Conservation (phyloP, 345 rosid species). For the Nephelium lappaceum region DNA sequence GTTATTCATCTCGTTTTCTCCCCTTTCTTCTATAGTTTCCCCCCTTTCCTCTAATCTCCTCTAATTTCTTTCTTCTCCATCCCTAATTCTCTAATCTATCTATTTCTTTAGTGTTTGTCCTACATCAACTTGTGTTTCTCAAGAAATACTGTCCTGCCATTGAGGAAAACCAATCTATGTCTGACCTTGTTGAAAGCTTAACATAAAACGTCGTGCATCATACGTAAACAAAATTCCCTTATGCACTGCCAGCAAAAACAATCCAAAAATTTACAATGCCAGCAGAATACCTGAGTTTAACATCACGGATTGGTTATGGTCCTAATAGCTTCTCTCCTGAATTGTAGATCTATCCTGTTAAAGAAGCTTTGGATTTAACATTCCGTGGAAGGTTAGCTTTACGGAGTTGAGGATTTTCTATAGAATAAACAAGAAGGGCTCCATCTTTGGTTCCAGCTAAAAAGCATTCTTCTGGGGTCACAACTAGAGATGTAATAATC, state of each 20-base stretch:
- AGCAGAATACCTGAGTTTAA: slow-evolving; percentile 35
- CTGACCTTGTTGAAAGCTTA: not conserved
- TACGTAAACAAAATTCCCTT: not conserved
- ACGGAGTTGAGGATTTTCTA: slow-evolving; percentile 79
- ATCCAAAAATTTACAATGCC: not conserved
- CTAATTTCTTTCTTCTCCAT: no score
- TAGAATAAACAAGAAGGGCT: slow-evolving; percentile 83
- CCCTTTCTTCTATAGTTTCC: no score
- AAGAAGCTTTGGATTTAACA: slow-evolving; percentile 50
- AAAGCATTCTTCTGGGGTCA: slow-evolving; percentile 92
- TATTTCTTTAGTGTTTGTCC: no score
- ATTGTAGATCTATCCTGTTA: slow-evolving; percentile 36
- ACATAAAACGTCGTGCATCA: not conserved
- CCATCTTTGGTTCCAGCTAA: slow-evolving; percentile 98
- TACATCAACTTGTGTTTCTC: no score
- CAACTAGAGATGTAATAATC: slow-evolving; percentile 72
- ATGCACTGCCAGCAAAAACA: not conserved
- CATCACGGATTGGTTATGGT: slow-evolving; percentile 13
- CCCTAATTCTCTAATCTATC: no score
- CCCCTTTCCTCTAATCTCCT: no score
- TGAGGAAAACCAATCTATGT: not conserved
- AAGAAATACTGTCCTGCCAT: not conserved
- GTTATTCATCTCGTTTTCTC: no score
- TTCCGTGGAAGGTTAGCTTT: slow-evolving; percentile 48
- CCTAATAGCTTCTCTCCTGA: slow-evolving; percentile 16